Base-by-base conservation (phyloP, 257 asterid species). In the Solanum paucissectum region DNA sequence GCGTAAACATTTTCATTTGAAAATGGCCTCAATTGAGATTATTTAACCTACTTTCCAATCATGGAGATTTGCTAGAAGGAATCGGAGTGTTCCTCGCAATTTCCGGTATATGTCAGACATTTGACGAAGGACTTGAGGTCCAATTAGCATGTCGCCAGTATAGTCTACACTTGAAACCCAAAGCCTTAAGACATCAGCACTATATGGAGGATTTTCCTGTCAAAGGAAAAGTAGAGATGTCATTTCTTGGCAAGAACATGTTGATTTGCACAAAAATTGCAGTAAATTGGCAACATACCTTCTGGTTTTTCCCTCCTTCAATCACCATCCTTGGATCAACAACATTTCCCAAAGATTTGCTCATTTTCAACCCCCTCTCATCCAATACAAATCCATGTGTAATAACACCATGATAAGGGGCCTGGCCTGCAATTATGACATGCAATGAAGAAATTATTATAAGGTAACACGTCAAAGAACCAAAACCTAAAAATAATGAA, bases 151-250 rank as follows among this genome's bases (percentile, higher is more conserved):
- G 90, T 97, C 99, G 42, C 95, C 94, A 1, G 99, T 94, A 88
- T 97, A 97, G 91, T 97, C 99, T 79, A 97, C 99, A 44, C 99
- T 97, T 13, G 99, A 95, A 90, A 95, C 99, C 99, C 99, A 97
- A 83, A 97, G 97, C 76, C 99, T 93, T 89, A 95, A 95, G 86
- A 97, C 96, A 92, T 97, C 99, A 84, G 99, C 99, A 90, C 99
- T 98, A 32, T 94, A 97, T 73, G 97, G 88, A 86, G 92, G 93
- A 49, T 89, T 86, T 84, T 92, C 98, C 99, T 97, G 95, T 88
- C 89, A 88, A 91, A 91, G 86, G 88, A 46, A 52, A 87, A 52
- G 27, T 62, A 87, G 83, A 88, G 69, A 87, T 40, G 83, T 89
- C 85, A 90, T 91, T 79, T 74, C 77, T 40, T 55, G 27, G 84